Conservation (phyloP, 495 filamentous ascomycete species). For the Aspergillus homomorphus region DNA sequence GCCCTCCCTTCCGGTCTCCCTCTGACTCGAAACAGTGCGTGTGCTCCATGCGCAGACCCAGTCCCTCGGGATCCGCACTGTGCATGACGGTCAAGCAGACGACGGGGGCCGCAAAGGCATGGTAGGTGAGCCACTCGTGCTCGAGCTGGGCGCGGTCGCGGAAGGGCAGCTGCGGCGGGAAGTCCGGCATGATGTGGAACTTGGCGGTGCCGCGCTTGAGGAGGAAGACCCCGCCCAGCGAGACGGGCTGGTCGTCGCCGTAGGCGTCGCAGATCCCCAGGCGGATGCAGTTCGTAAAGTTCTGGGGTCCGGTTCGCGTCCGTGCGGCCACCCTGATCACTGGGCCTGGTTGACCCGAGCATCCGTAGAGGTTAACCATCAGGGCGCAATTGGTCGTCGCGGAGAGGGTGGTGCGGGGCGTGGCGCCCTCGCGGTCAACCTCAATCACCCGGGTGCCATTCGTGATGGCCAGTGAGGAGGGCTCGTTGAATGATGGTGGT, state of each 20-base stretch:
- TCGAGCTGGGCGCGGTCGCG: slow-evolving; percentile 22
- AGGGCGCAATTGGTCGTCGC: slow-evolving; percentile 31
- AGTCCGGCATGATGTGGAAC: slow-evolving; percentile 47
- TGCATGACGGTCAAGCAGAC: slow-evolving; percentile 41
- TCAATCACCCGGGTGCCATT: slow-evolving; percentile 16
- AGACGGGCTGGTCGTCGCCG: slow-evolving; percentile 28
- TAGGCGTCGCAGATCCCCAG: slow-evolving; percentile 21
- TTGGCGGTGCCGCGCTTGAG: slow-evolving; percentile 31
- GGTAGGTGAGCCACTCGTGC: slow-evolving; percentile 33
- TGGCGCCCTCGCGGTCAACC: slow-evolving; percentile 8
- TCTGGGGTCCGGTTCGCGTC: slow-evolving; percentile 22
- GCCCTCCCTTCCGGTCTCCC: slow-evolving; percentile 28
- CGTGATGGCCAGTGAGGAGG: slow-evolving; percentile 11
- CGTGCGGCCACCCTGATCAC: slow-evolving; percentile 33
- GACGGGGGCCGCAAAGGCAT: slow-evolving; percentile 32
- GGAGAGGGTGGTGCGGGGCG: neutral
- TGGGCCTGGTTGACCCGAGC: slow-evolving; percentile 25
- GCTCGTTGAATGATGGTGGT: slow-evolving; percentile 19
- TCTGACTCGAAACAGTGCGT: slow-evolving; percentile 40
- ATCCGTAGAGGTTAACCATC: slow-evolving; percentile 41
- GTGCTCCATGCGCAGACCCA: slow-evolving; percentile 41
- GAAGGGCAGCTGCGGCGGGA: slow-evolving; percentile 32
- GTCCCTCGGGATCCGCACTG: slow-evolving; percentile 30
- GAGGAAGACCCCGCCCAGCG: slow-evolving; percentile 38
- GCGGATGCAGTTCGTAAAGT: slow-evolving; percentile 36